These are phyloP conservation scores for Candolleomyces aberdarensis DNA, from an alignment of 768 basidiomycete species.

Conservation along the genomic window DNA sequence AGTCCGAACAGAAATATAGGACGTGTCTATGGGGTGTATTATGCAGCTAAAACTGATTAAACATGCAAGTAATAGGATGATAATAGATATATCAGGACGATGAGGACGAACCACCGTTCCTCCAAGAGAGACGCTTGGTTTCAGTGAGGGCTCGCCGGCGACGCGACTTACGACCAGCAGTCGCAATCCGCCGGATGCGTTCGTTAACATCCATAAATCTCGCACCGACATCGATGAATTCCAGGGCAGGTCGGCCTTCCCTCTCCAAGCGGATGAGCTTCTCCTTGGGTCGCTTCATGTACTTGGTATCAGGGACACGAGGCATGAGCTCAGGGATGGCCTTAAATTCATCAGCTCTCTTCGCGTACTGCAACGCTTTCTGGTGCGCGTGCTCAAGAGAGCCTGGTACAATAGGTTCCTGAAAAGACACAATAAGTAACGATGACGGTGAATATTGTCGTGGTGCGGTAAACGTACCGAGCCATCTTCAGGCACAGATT, in stretches of 20 bases:
- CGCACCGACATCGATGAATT: conserved; percentile 73
- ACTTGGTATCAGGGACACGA: conserved; percentile 31
- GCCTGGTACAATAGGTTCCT: conserved; percentile 66
- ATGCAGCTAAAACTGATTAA: neutral
- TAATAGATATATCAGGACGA: conserved; percentile 9
- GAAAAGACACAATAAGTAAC: conserved; percentile 4
- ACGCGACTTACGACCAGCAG: conserved; percentile 43
- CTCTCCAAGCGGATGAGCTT: conserved; percentile 37
- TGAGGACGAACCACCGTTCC: neutral
- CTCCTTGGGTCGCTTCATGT: conserved; percentile 32
- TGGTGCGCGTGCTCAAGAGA: conserved; percentile 48
- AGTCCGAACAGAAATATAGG: no score
- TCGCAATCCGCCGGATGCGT: conserved; percentile 45
- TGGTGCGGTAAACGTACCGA: conserved; percentile 38
- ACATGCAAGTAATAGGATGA: neutral
- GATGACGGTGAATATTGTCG: neutral
- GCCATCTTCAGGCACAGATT: conserved; percentile 66
- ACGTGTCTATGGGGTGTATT: neutral
- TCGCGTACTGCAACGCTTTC: conserved; percentile 31
- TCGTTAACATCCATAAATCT: conserved; percentile 63
- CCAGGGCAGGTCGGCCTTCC: conserved; percentile 50
- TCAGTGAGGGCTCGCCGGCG: neutral
- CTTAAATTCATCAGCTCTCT: conserved; percentile 32
- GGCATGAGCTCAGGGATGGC: conserved; percentile 38
- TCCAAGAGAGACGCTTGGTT: neutral